Evolutionary conservation across 75 land plant genomes (phyloP), one percentile per base, ranked within the genome.

Genomic region (Pinus albicaulis): DNA sequence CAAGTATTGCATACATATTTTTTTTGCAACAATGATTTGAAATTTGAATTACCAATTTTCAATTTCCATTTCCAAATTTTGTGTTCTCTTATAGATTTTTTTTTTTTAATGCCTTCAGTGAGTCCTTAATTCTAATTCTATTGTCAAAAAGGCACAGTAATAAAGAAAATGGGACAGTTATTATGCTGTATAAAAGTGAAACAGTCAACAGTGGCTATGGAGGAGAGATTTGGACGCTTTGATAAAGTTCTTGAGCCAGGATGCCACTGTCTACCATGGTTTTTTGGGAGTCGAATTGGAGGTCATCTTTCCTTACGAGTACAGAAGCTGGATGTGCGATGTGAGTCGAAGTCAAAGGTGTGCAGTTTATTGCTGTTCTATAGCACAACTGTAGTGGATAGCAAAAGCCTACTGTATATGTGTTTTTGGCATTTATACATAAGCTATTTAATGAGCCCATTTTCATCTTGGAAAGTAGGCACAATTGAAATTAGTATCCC

Each of bases 291-390:
- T 59, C 85, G 83, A 70, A 25, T 94, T 69, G 90, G 93, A 58
- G 99, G 99, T 0, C 57, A 79, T 12, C 88, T 96, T 56, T 80
- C 94, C 15, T 78, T 94, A 17, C 85, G 98, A 24, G 68, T 96
- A 73, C 98, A 96, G 76, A 94, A 96, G 74, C 83, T 96, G 60
- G 99, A 96, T 79, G 98, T 96, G 25, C 88, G 81, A 1, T 96
- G 99, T 76, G 99, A 96, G 63, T 94, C 99, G 64, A 96, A 96
- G 77, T 92, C 99, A 0, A 96, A 94, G 95, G 99, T 96, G 79
- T 75, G n/a, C 56, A 60, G 38, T 48, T 31, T 55, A 63, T 65
- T 19, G 16, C 19, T 65, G 17, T 41, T 65, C 20, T 34, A 20
- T 3, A 36, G 28, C 34, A 15, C 16, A 62, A 17, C 12, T 36